phyloP scores from a whole-genome alignment of 306 rosid species.

The Glycine tomentella region DNA sequence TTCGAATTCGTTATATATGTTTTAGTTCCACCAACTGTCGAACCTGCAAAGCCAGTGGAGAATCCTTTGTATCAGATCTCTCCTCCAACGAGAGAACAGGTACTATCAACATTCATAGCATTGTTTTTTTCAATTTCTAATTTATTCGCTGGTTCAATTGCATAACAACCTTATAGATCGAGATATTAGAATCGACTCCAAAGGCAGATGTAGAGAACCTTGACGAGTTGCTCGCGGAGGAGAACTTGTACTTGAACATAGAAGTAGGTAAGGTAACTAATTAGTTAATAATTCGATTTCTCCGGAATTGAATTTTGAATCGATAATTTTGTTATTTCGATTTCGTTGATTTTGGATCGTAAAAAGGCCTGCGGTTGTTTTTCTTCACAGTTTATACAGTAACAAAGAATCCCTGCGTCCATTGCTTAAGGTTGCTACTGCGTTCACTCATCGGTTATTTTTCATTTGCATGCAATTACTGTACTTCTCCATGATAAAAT shows the following conservation, averaged over 20 bases:
- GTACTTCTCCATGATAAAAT: no score
- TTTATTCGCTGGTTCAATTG: slow-evolving; percentile 11
- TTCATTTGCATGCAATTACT: background rate
- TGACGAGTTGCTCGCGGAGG: slow-evolving; percentile 62
- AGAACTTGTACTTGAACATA: slow-evolving; percentile 67
- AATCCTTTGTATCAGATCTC: slow-evolving; percentile 59
- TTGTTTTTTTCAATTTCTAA: background rate
- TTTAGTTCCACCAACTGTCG: slow-evolving; percentile 61
- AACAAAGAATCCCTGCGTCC: slow-evolving; percentile 81
- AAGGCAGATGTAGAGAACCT: slow-evolving; percentile 44
- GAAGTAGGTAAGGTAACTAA: slow-evolving; percentile 66
- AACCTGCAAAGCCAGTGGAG: slow-evolving; percentile 62
- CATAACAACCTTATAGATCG: slow-evolving; percentile 39
- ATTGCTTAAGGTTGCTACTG: slow-evolving; percentile 69
- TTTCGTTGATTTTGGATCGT: slow-evolving; percentile 10
- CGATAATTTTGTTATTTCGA: no score
- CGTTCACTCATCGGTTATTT: background rate
- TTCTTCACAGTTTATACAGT: slow-evolving; percentile 74
- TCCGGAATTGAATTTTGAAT: slow-evolving; percentile 15
- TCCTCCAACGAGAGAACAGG: slow-evolving; percentile 62
- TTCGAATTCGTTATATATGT: slow-evolving; percentile 8
- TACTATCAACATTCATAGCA: slow-evolving; percentile 36
- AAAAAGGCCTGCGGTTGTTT: slow-evolving; percentile 88
- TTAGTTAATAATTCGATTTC: background rate
- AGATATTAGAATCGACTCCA: no score